Evolutionary conservation across 306 rosid species (phyloP), one percentile per base, ranked within the genome.

Genomic region (Rubus idaeus): DNA sequence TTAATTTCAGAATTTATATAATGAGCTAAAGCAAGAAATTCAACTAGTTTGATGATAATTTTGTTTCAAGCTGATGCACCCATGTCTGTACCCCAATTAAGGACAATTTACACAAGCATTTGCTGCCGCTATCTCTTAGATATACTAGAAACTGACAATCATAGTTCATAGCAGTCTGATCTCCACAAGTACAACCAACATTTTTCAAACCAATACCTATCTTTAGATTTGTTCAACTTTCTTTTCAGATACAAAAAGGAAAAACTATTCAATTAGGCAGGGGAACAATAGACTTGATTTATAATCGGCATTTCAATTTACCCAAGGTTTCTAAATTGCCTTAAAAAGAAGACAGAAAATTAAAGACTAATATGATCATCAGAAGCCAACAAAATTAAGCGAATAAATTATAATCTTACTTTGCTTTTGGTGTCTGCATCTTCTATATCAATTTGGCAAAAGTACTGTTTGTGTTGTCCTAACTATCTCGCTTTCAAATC

Each of bases 401-500:
- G 18, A 77, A 78, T 60, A 57, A 80, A 69, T 21, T 71, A 61
- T 71, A 70, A 77, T 64, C 89, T 84, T 87, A 93, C 98, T 91
- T 93, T 77, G 87, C 77, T 86, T 91, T 89, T 26, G 93, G 92
- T 39, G 91, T 88, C 93, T 93, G 97, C 98, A 91, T 93, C 68
- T 67, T 87, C 81, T 57, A 56, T 79, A 56, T 70, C 6, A 51
- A 49, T 16, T 73, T 4, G 64, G 30, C 20, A 10, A 55, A 50
- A 52, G 30, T 16, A 35, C 77, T 73, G 66, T 5, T 21, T 81
- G 21, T 65, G 50, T 46, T 60, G 66, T 52, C 51, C 49, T 66
- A 77, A 71, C n/a, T 75, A 78, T 69, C 77, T 72, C 78, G 78
- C 68, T 37, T 69, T 75, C 81, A 67, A 83, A 76, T 79, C 76